Conservation (phyloP, 2,329 filamentous ascomycete genomes). For the Neonectria ditissima region DNA sequence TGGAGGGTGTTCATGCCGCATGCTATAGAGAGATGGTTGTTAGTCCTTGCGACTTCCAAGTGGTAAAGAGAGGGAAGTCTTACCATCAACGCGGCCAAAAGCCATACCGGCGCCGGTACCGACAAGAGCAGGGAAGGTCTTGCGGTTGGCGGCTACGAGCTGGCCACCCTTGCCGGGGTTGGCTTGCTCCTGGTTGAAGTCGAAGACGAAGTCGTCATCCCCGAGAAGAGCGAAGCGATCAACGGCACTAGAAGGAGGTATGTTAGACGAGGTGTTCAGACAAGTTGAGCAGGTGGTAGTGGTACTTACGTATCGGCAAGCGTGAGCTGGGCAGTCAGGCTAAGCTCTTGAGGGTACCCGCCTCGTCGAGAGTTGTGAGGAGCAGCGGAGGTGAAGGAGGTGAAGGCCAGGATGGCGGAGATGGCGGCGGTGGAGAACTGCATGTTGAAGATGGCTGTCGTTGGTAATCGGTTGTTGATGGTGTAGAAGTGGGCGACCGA, state of each 20-base stretch:
- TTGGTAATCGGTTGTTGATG: constrained; percentile 8
- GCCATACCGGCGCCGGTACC: constrained; percentile 63
- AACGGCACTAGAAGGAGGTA: constrained; percentile 48
- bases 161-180: constrained; percentile 56
- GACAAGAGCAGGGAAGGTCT: constrained; percentile 68
- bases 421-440: constrained; percentile 47
- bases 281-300: neutral
- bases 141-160: constrained; percentile 64
- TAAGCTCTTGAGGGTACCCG: constrained; percentile 36
- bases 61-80: constrained; percentile 8
- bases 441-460: constrained; percentile 49
- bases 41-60: constrained; percentile 18
- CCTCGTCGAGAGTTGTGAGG: constrained; percentile 34
- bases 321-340: constrained; percentile 53
- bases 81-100: constrained; percentile 61
- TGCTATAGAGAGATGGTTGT: constrained; percentile 41
- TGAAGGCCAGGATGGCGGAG: constrained; percentile 55
- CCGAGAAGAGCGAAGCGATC: constrained; percentile 59
- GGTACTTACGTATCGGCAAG: constrained; percentile 53
- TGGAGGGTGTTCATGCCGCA: constrained; percentile 70
- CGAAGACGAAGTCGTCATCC: constrained; percentile 62
- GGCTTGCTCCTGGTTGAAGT: constrained; percentile 54
- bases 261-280: constrained; percentile 31
- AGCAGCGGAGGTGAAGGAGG: constrained; percentile 48
- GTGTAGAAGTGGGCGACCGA: neutral